phyloP scores from a whole-genome alignment of 306 rosid genomes.

The Psophocarpus tetragonolobus region DNA sequence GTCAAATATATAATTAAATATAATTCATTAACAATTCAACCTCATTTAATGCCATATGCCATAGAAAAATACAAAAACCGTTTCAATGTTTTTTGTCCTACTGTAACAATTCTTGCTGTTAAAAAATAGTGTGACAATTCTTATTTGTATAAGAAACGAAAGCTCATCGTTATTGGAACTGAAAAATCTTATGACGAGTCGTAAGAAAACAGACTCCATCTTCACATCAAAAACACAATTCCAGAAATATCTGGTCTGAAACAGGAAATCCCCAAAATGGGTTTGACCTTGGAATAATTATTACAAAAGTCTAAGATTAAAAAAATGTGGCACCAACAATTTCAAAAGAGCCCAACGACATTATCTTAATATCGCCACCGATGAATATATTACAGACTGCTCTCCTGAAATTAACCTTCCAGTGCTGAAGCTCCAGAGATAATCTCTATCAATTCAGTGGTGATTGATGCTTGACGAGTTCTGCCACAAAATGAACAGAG shows the following conservation, averaged over 20 bases:
- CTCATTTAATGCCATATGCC: too few relatives aligned
- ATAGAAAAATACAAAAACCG: too few relatives aligned
- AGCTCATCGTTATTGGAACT: conserved; percentile 7
- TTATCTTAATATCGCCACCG: conserved; percentile 49
- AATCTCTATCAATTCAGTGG: conserved; percentile 97
- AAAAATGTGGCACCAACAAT: conserved; percentile 43
- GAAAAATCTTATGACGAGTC: conserved; percentile 20
- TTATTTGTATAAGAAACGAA: background rate
- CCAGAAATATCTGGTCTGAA: conserved; percentile 23
- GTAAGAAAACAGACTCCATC: conserved; percentile 27
- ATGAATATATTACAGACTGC: conserved; percentile 35
- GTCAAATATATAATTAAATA: too few relatives aligned
- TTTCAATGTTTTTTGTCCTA: too few relatives aligned
- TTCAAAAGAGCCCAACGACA: conserved; percentile 43
- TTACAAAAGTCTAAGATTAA: conserved; percentile 38
- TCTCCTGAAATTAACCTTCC: conserved; percentile 51
- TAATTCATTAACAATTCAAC: too few relatives aligned
- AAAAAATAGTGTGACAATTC: background rate
- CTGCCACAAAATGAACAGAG: conserved; percentile 49
- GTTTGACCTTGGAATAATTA: conserved; percentile 50
- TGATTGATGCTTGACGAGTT: conserved; percentile 99
- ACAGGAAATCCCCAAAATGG: conserved; percentile 44
- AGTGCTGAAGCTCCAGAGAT: conserved; percentile 98
- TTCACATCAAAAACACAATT: conserved; percentile 42
- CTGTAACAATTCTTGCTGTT: background rate